These are phyloP conservation scores for Nakaseomyces glabratus DNA, from an alignment of 1,139 yeast genomes.

Conservation along the genomic window DNA sequence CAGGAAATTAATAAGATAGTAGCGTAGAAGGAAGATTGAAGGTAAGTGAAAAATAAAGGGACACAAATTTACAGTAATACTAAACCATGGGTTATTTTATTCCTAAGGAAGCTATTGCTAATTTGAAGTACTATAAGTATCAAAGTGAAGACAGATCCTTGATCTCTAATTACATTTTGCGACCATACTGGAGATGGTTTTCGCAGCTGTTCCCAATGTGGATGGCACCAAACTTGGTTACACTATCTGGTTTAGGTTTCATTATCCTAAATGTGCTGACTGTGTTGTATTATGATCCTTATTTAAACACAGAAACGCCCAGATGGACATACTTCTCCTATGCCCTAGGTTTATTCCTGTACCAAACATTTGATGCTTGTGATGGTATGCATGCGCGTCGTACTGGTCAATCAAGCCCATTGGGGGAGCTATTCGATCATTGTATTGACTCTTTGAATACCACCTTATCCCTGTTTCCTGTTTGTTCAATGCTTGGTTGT, in stretches of 20 bases:
- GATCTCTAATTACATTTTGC: constrained; percentile 62
- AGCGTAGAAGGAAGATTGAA: too few relatives aligned
- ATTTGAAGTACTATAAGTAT: constrained; percentile 60
- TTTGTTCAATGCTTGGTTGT: constrained; percentile 62
- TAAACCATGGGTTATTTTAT: constrained; percentile 81
- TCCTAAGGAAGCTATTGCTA: constrained; percentile 50
- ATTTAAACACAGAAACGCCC: constrained; percentile 53
- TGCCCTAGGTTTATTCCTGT: constrained; percentile 77
- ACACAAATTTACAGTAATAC: too few relatives aligned
- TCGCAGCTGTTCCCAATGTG: constrained; percentile 68
- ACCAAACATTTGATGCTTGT: constrained; percentile 94
- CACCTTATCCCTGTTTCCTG: constrained; percentile 64
- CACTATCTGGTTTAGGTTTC: constrained; percentile 68
- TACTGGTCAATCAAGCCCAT: constrained; percentile 90
- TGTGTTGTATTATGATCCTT: constrained; percentile 69
- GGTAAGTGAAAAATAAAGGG: too few relatives aligned
- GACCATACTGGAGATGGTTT: constrained; percentile 63
- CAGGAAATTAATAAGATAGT: too few relatives aligned
- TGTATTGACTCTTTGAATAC: constrained; percentile 89
- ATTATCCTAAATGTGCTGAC: constrained; percentile 54
- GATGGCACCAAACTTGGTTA: constrained; percentile 86
- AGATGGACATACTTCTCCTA: constrained; percentile 73
- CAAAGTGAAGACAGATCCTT: constrained; percentile 77
- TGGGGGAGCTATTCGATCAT: constrained; percentile 91
- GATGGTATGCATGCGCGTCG: constrained; percentile 90